These are phyloP conservation scores for Curvularia eragrostidis DNA, from an alignment of 2,329 filamentous ascomycete species.

Conservation along the genomic window DNA sequence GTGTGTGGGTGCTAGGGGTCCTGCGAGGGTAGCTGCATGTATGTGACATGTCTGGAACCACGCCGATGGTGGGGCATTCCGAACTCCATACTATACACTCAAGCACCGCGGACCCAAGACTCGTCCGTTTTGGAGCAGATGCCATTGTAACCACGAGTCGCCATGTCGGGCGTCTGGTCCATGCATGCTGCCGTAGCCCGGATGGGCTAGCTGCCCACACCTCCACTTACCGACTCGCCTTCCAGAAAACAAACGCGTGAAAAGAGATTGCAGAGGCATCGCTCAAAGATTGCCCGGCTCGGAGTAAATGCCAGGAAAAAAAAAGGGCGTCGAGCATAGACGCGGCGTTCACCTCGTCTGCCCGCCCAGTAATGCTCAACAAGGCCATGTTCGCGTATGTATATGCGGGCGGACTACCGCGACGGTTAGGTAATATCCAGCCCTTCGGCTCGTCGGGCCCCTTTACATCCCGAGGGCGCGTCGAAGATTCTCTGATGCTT, in stretches of 20 bases:
- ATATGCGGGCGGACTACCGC: not conserved
- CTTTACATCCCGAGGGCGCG: conserved; percentile 23
- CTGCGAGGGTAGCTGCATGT: not conserved
- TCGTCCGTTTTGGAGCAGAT: not conserved
- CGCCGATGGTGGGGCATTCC: not conserved
- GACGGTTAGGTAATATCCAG: not conserved
- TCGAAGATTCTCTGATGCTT: conserved; percentile 32
- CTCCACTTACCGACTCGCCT: conserved; percentile 15
- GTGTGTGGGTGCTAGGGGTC: not conserved
- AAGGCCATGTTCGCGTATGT: not conserved
- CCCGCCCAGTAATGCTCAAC: not conserved
- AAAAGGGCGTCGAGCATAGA: not conserved
- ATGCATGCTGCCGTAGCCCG: not conserved
- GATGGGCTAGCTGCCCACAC: not conserved
- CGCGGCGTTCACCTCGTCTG: not conserved
- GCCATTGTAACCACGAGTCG: no score
- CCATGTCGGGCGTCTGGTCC: conserved; percentile 3
- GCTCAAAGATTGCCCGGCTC: no score
- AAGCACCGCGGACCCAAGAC: not conserved
- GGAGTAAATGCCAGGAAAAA: not conserved
- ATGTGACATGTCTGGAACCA: not conserved
- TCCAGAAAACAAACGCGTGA: conserved; percentile 2
- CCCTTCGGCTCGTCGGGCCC: conserved; percentile 28
- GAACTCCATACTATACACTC: no score
- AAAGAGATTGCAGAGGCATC: conserved; percentile 4